Evolutionary conservation across 352 stramenopile species (phyloP).

Genomic region (Phytophthora multivora): DNA sequence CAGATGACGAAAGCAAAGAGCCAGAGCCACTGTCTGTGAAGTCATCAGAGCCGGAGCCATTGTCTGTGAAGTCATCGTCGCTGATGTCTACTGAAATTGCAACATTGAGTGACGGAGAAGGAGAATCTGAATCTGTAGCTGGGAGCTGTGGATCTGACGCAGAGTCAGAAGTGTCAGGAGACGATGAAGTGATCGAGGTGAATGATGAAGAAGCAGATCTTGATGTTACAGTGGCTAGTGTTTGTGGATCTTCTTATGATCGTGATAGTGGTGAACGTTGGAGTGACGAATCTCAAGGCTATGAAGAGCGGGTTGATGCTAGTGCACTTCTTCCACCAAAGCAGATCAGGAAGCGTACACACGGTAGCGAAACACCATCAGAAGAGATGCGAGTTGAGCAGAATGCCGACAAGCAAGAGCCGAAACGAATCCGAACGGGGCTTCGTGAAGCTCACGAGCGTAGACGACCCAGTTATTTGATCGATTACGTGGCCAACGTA

Average conservation of each 20-base stretch:
- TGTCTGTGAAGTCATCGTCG: too few species aligned
- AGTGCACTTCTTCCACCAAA: not conserved
- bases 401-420: not conserved
- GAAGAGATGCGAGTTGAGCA: not conserved
- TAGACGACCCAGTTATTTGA: not conserved
- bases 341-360: not conserved
- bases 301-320: not conserved
- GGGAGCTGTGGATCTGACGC: too few species aligned
- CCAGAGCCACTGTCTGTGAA: too few species aligned
- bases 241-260: not conserved
- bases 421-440: not conserved
- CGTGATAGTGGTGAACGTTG: not conserved
- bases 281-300: not conserved
- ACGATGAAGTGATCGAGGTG: too few species aligned
- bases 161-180: too few species aligned
- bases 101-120: too few species aligned
- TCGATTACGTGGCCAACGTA: not conserved
- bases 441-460: not conserved
- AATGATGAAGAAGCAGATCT: too few species aligned
- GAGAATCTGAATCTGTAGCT: too few species aligned
- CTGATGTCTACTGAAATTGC: too few species aligned
- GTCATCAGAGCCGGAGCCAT: too few species aligned
- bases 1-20: too few species aligned
- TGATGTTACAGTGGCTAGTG: not conserved
- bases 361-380: not conserved